A percentile compares a stretch with the other conserved stretches of the same genome.
These are phyloP conservation scores for Solanum peruvianum DNA, from an alignment of 257 asterid genomes.

Conservation along the genomic window DNA sequence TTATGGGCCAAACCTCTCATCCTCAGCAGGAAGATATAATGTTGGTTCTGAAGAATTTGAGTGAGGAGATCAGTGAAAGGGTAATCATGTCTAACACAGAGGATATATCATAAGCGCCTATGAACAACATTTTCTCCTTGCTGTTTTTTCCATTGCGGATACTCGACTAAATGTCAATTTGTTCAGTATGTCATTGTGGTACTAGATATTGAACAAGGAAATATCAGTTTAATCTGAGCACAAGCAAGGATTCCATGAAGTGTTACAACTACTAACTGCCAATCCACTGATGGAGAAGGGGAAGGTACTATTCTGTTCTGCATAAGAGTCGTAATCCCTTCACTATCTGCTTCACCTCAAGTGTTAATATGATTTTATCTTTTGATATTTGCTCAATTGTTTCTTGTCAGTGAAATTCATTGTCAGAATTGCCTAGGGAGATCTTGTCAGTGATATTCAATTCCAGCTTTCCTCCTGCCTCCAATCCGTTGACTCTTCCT, in stretches of 20 bases:
- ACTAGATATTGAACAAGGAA: not conserved
- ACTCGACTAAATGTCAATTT: not conserved
- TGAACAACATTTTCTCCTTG: not conserved
- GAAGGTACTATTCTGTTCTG: not conserved
- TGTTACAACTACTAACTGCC: not conserved
- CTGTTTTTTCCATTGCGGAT: not conserved
- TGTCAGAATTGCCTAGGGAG: not conserved
- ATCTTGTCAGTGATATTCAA: not conserved
- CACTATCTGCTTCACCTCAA: not conserved
- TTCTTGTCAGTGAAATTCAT: not conserved
- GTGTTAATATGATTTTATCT: not conserved
- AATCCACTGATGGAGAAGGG: not conserved
- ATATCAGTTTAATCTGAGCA: not conserved
- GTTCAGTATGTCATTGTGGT: not conserved
- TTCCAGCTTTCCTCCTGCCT: not conserved
- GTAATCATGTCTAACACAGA: constrained; percentile 13
- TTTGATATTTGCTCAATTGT: not conserved
- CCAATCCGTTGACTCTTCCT: not conserved
- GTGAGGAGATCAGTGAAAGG: constrained; percentile 25
- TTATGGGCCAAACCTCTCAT: constrained; percentile 51
- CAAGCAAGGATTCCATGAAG: not conserved
- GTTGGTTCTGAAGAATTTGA: constrained; percentile 26
- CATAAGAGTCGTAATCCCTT: not conserved
- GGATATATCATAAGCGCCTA: not conserved
- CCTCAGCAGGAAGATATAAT: constrained; percentile 40